Base-by-base conservation (phyloP, 176 grass and related monocot species). In the Ensete ventricosum region DNA sequence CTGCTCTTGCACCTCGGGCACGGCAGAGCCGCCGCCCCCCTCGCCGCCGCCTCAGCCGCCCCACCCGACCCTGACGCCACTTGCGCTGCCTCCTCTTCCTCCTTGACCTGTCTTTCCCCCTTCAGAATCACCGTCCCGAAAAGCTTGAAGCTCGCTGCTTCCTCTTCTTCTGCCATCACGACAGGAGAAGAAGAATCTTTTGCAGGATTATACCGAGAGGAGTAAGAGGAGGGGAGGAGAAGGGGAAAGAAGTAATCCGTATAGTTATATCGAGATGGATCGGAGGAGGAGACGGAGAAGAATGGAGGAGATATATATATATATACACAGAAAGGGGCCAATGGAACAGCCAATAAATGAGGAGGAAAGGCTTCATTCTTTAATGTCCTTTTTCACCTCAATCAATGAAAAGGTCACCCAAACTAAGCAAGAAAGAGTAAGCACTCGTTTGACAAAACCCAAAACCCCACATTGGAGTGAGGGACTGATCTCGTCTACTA, bases 1-100 rank as follows among this genome's bases (percentile, higher is more conserved):
- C 83, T 80, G 91, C 95, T 99, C 78, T 81, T 88, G 73, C 95
- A 94, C 76, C 95, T 21, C 52, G 90, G 95, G 64, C 95, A 99
- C 6, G 88, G 88, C 72, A 94, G 76, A 80, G 73, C 84, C 73
- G 55, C 72, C 55, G 50, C 74, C 71, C 48, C 75, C 58, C 21
- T 55, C 71, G 75, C 23, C 27, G 49, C 72, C 2, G 72, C 85
- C 71, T 27, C 80, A 10, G 50, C 84, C 14, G 21, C 71, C 27
- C n/a, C 54, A 72, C 4, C 64, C 74, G 62, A 6, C 49, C 20
- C 62, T 34, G 2, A 50, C 2, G 12, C 73, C 16, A 16, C 20
- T 24, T 21, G 26, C 64, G 65, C 55, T 43, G 11, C 54, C 49
- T 55, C 19, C 19, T 9, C n/a, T 21, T 49, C 43, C 48, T 3